These are phyloP conservation scores for Xylaria sp. DNA, from an alignment of 2,329 filamentous ascomycete species.

Conservation along the genomic window DNA sequence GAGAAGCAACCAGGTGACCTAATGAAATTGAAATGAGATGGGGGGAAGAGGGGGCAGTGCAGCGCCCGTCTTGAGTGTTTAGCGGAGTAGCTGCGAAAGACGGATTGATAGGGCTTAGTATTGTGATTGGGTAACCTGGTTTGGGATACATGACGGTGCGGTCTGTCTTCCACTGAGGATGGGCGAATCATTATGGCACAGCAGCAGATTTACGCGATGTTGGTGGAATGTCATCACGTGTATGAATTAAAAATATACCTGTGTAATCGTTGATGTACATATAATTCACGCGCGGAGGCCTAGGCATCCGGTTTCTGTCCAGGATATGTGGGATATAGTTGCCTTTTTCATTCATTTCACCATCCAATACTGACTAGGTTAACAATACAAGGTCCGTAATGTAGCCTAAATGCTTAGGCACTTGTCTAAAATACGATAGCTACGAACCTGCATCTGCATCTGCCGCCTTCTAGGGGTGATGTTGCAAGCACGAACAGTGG, in stretches of 20 bases:
- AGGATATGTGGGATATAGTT: no score
- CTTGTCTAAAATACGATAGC: no score
- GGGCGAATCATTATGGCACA: slow-evolving; percentile 23
- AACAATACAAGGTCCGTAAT: no score
- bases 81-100: slow-evolving; percentile 17
- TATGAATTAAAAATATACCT: slow-evolving; percentile 2
- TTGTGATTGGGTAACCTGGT: slow-evolving; percentile 26
- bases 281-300: neutral
- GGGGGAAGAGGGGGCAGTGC: slow-evolving; percentile 31
- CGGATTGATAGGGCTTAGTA: slow-evolving; percentile 18
- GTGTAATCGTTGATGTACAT: neutral
- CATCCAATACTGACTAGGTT: no score
- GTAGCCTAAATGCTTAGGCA: neutral
- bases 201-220: slow-evolving; percentile 4
- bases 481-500: no score
- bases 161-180: neutral
- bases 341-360: no score
- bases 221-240: neutral
- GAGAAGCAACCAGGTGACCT: slow-evolving; percentile 31
- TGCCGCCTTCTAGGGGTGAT: no score
- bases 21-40: neutral
- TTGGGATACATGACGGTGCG: slow-evolving; percentile 20
- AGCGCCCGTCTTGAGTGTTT: slow-evolving; percentile 17
- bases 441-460: no score
- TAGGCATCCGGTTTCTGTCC: neutral